phyloP scores from a whole-genome alignment of 306 rosid genomes.

The Coriaria nepalensis region DNA sequence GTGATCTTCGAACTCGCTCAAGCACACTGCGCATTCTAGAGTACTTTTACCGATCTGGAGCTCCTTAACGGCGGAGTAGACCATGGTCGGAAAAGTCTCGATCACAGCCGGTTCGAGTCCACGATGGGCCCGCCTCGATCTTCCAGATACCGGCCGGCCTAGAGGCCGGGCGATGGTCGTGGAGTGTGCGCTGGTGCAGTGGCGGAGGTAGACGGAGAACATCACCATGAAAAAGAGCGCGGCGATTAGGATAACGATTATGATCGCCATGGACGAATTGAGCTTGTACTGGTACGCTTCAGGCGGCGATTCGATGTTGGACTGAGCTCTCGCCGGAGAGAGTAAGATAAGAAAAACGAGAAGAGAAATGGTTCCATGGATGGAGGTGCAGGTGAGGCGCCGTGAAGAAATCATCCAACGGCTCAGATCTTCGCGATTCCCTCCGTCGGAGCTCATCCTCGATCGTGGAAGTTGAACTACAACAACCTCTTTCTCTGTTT shows the following conservation, averaged over 20 bases:
- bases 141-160: conserved; percentile 8
- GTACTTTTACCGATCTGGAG: conserved; percentile 56
- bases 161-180: conserved; percentile 3
- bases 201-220: conserved; percentile 77
- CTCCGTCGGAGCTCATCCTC: too few species aligned
- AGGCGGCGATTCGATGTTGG: neutral
- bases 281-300: conserved; percentile 15
- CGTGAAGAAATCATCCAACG: too few species aligned
- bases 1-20: conserved; percentile 65
- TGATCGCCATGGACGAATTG: conserved; percentile 52
- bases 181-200: conserved; percentile 19
- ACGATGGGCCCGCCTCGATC: conserved; percentile 32
- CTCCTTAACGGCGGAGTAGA: conserved; percentile 49
- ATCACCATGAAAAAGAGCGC: conserved; percentile 70
- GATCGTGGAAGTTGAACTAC: too few species aligned
- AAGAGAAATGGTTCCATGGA: too few species aligned
- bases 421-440: too few species aligned
- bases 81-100: conserved; percentile 51
- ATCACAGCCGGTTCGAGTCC: conserved; percentile 47
- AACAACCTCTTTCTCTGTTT: too few species aligned
- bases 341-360: too few species aligned
- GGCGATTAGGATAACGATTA: conserved; percentile 43
- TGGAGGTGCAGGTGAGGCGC: too few species aligned
- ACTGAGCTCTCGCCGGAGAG: conserved; percentile 15
- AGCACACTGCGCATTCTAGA: conserved; percentile 81